phyloP scores from a whole-genome alignment of 306 rosid genomes.

The Quercus berberidifolia region DNA sequence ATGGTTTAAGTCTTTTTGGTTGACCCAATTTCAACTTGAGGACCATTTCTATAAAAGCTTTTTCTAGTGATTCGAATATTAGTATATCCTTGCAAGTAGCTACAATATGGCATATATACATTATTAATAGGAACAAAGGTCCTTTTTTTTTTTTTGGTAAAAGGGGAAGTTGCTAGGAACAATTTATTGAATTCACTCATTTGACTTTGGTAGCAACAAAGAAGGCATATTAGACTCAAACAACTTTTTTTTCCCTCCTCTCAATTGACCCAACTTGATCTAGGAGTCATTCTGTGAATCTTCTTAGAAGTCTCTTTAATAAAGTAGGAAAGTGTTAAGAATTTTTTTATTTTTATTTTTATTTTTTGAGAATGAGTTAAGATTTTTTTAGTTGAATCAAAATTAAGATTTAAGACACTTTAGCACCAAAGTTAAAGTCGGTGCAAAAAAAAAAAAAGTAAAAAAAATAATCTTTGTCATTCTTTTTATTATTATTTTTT shows the following conservation, averaged over 20 bases:
- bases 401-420: no score
- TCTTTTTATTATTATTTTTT: no score
- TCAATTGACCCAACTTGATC: no score
- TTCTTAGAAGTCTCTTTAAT: background rate
- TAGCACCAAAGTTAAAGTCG: no score
- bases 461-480: no score
- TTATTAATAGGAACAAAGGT: background rate
- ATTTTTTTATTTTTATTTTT: no score
- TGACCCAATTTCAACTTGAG: background rate
- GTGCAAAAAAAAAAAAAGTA: no score
- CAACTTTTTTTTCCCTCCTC: background rate
- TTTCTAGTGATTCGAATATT: background rate
- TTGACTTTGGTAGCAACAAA: background rate
- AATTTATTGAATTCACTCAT: background rate
- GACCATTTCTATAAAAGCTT: background rate
- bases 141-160: no score
- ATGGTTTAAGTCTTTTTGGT: background rate
- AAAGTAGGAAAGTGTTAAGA: background rate
- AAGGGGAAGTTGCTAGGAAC: no score
- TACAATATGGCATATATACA: background rate
- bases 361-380: no score
- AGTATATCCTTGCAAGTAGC: background rate
- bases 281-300: background rate
- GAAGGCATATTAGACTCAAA: background rate
- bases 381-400: no score